A percentile compares a stretch with the other conserved stretches of the same genome.
Evolutionary conservation across 139 green algal species (phyloP).

Genomic region (Pycnococcus provasolii): DNA sequence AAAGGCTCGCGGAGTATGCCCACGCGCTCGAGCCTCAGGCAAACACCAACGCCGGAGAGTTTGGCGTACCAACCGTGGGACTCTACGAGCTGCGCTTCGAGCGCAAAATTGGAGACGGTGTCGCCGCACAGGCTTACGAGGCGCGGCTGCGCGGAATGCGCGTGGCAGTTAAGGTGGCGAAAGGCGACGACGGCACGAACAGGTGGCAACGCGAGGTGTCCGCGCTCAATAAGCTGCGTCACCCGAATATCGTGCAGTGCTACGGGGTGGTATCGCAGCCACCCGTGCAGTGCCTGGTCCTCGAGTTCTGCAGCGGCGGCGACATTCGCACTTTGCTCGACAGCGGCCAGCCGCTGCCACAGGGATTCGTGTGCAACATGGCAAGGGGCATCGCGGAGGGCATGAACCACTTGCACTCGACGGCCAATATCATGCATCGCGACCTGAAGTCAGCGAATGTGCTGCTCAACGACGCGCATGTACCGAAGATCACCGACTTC

Average conservation of each 20-base stretch:
- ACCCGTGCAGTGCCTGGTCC: slow-evolving; percentile 38
- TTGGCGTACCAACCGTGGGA: neutral
- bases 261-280: slow-evolving; percentile 38
- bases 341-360: neutral
- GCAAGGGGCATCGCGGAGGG: slow-evolving; percentile 40
- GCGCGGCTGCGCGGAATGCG: neutral
- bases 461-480: slow-evolving; percentile 33
- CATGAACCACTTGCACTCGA: slow-evolving; percentile 57
- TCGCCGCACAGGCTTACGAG: neutral
- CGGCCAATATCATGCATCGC: slow-evolving; percentile 45
- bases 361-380: slow-evolving; percentile 24
- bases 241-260: slow-evolving; percentile 41
- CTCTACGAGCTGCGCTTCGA: neutral
- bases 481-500: slow-evolving; percentile 30
- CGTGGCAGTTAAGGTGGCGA: neutral
- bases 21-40: no score
- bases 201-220: slow-evolving; percentile 32
- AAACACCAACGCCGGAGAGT: no score
- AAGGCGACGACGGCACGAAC: neutral
- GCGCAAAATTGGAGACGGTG: neutral
- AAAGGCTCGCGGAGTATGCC: no score
- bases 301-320: slow-evolving; percentile 51
- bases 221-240: slow-evolving; percentile 40
- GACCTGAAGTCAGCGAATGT: slow-evolving; percentile 68
- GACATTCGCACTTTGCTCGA: neutral